A percentile compares a stretch with the other conserved stretches of the same genome.
Conservation (phyloP, 176 grass and related monocot species). For the Poa annua region DNA sequence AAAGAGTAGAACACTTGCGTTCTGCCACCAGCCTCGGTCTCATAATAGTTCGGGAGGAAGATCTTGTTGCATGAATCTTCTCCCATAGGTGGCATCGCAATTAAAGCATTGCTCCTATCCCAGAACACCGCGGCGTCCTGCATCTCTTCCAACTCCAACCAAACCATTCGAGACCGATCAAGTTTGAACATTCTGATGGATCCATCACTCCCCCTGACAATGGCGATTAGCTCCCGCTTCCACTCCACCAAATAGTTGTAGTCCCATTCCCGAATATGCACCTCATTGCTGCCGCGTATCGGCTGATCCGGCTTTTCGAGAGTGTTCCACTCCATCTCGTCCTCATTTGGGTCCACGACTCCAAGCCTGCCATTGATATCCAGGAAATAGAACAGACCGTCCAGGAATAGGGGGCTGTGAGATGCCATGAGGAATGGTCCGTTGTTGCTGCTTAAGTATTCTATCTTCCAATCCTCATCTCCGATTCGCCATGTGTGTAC, state of each 20-base stretch:
- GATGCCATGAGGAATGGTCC: background rate
- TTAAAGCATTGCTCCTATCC: background rate
- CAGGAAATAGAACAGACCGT: background rate
- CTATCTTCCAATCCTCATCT: background rate
- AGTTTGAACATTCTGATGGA: background rate
- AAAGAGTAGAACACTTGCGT: background rate
- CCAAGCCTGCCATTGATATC: slow-evolving; percentile 25
- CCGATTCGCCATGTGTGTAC: background rate
- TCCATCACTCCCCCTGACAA: background rate
- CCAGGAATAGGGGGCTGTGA: background rate
- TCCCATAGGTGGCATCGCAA: background rate
- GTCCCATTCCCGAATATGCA: background rate
- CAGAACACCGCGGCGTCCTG: background rate
- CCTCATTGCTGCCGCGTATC: background rate
- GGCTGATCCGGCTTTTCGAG: slow-evolving; percentile 17
- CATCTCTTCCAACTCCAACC: background rate
- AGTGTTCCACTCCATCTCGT: slow-evolving; percentile 8
- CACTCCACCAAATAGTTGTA: slow-evolving; percentile 36
- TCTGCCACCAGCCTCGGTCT: background rate
- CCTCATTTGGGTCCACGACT: slow-evolving; percentile 18
- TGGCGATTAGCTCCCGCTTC: slow-evolving; percentile 14
- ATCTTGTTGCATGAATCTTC: slow-evolving; percentile 12
- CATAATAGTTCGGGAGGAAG: background rate
- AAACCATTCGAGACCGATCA: background rate
- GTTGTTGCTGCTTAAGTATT: background rate